Conservation (phyloP, 257 asterid species). For the Capsicum rhomboideum region DNA sequence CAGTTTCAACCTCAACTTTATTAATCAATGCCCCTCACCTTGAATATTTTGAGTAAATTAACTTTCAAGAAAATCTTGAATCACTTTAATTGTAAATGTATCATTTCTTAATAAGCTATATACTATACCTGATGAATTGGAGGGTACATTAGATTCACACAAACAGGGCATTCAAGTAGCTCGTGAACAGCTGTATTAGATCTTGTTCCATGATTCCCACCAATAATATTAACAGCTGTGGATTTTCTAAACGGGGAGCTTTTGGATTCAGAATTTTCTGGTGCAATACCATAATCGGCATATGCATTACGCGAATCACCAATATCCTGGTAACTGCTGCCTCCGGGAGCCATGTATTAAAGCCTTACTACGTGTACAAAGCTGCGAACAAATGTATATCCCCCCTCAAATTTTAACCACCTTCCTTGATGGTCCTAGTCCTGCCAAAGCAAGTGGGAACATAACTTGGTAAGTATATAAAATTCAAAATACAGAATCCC, state of each 20-base stretch:
- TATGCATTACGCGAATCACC: conserved; percentile 19
- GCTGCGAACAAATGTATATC: conserved; percentile 7
- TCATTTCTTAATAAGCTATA: background rate
- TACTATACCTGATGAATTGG: conserved; percentile 64
- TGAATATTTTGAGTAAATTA: background rate
- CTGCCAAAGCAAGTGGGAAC: background rate
- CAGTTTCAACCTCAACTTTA: background rate
- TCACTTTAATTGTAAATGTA: background rate
- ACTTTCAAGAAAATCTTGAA: background rate
- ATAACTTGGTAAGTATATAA: background rate
- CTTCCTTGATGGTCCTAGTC: background rate
- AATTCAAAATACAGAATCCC: background rate
- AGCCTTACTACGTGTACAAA: background rate
- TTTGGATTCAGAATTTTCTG: conserved; percentile 38
- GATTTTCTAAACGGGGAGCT: conserved; percentile 38
- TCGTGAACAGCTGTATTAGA: conserved; percentile 62
- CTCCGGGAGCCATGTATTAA: conserved; percentile 42
- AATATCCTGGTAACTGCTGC: conserved; percentile 28
- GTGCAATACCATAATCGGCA: conserved; percentile 30
- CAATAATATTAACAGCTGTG: conserved; percentile 16
- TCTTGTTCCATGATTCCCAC: conserved; percentile 31
- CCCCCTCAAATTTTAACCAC: background rate
- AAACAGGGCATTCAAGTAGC: conserved; percentile 68
- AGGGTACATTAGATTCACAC: conserved; percentile 62
- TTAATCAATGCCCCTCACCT: background rate